Base-by-base conservation (phyloP, 1,139 yeast genomes). In the Taphrina deformans region DNA sequence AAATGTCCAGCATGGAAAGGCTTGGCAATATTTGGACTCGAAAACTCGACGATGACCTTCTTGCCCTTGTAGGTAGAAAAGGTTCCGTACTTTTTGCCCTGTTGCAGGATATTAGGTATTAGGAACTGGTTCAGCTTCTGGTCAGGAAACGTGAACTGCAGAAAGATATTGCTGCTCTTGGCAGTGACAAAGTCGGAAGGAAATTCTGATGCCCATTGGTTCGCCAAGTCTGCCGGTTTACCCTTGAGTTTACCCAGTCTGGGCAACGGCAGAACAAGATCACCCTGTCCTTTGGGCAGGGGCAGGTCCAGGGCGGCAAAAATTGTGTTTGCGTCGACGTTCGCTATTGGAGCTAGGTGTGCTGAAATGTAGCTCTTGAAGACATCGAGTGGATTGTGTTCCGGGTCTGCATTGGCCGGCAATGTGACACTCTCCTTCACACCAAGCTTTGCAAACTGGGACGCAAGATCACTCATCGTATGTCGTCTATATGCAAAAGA, bases 1-100 rank as follows among this genome's bases (percentile, higher is more conserved):
- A 93, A 85, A 78, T 93, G 99, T 67, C 99, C 99, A 67, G 99
- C 99, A 75, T 93, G 99, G 88, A 93, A 93, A 14, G 99, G 99
- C 78, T 93, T 93, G 70, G 99, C 99, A 74, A 93, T 93, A 76
- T 93, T 93, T 71, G 99, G 99, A 55, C 98, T 92, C 3, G 97
- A 90, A 74, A 95, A 93, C 77, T 93, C 99, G 71, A 95, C 83
- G 62, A 91, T 74, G 26, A 87, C 81, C 72, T 82, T 88, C 78
- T 93, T 87, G 70, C 86, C 87, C 51, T 79, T 79, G 61, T 96
- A 97, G 66, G 89, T 73, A 59, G 92, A 88, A 70, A 88, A 80
- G 64, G 85, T 78, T 70, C 99, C 99, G 75, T 84, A 93, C 50
- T 79, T 78, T 51, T 79, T 80, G 66, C 78, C 78, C 77, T 88